Conservation (phyloP, 768 basidiomycete species). For the Lactarius deliciosus region DNA sequence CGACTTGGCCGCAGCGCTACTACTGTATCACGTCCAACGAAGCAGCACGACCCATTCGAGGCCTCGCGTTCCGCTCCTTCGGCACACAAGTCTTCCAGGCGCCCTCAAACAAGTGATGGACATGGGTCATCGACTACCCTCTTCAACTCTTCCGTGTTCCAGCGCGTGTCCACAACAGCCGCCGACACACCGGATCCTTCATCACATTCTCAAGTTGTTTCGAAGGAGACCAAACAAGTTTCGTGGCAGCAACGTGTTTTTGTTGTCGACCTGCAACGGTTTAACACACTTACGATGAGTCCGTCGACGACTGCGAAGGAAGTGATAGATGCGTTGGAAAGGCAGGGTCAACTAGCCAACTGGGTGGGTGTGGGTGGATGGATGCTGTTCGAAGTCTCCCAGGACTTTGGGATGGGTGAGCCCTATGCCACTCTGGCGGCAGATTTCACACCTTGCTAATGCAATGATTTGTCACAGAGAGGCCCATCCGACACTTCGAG, state of each 20-base stretch:
- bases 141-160: slow-evolving; percentile 25
- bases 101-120: slow-evolving; percentile 33
- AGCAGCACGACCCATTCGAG: slow-evolving; percentile 39
- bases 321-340: slow-evolving; percentile 62
- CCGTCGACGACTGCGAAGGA: slow-evolving; percentile 69
- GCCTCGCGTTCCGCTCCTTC: slow-evolving; percentile 15
- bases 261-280: slow-evolving; percentile 72
- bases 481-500: slow-evolving; percentile 88
- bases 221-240: slow-evolving; percentile 28
- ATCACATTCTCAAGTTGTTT: neutral
- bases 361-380: slow-evolving; percentile 64
- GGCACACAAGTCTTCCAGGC: slow-evolving; percentile 15
- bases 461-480: slow-evolving; percentile 51
- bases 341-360: slow-evolving; percentile 63
- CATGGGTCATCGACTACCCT: slow-evolving; percentile 30
- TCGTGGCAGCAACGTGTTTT: slow-evolving; percentile 69
- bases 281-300: slow-evolving; percentile 69
- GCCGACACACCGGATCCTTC: slow-evolving; percentile 29
- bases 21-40: slow-evolving; percentile 31
- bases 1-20: slow-evolving; percentile 31
- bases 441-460: neutral
- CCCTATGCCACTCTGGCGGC: slow-evolving; percentile 16
- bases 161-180: slow-evolving; percentile 42
- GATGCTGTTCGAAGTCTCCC: slow-evolving; percentile 89
- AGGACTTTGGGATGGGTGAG: slow-evolving; percentile 91